Conservation (phyloP, 352 stramenopile genomes). For the Blastocystis sp. region DNA sequence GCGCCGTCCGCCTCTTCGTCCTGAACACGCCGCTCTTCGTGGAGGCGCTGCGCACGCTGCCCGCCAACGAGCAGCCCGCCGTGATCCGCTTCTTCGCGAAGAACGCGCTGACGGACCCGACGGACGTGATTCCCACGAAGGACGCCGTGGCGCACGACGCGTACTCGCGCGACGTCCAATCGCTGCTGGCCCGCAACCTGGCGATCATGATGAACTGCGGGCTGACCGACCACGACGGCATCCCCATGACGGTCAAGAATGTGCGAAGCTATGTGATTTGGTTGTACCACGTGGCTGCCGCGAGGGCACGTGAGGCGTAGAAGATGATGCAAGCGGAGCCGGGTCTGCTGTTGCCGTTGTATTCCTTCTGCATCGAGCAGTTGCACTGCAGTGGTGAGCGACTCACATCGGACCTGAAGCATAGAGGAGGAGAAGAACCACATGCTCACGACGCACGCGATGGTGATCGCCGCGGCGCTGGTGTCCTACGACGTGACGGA, state of each 20-base stretch:
- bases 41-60: neutral
- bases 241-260: neutral
- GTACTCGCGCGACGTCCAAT: neutral
- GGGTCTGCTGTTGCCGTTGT: neutral
- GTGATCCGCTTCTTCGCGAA: neutral
- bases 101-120: neutral
- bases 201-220: neutral
- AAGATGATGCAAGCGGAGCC: neutral
- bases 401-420: neutral
- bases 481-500: conserved; percentile 6
- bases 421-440: conserved; percentile 11
- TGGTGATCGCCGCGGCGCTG: neutral
- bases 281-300: neutral
- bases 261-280: neutral
- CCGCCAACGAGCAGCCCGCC: neutral
- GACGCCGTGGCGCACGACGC: neutral
- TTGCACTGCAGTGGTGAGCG: neutral
- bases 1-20: neutral
- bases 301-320: neutral
- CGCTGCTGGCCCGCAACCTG: neutral
- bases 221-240: neutral
- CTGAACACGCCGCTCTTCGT: neutral
- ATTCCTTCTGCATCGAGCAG: neutral
- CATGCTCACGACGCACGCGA: neutral
- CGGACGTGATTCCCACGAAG: neutral